Base-by-base conservation (phyloP, 1,284 basidiomycete genomes). In the Dichomitus squalens region DNA sequence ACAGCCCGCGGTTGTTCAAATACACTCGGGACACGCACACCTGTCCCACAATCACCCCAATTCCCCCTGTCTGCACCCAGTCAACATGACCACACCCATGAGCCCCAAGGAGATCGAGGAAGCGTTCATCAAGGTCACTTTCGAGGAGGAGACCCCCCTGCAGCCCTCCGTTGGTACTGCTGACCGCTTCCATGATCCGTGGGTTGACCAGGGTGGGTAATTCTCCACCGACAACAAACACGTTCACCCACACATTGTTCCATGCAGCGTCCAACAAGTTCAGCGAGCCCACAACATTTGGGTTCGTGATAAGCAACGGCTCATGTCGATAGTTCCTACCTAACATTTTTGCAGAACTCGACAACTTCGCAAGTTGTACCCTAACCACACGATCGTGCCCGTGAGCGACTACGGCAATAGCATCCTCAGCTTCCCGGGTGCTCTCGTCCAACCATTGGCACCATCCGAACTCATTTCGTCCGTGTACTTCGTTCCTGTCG, bases 301-400 rank as follows among this genome's bases (percentile, higher is more conserved):
- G 76, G 85, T 85, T 69, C 34, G 77, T 39, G 6, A 20, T 16
- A 29, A 7, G n/a, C 25, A 18, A 7, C 44, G 52, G 51, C 25
- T 25, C 31, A n/a, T n/a, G n/a, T 38, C 46, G 5, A 20, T 16
- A 29, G 38, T 48, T 36, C 20, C 7, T 41, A 44, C 21, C 41
- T 12, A 44, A 53, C 23, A 34, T 49, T 6, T 14, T 18, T 27
- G 27, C 56, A 86, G 86, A n/a, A 76, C 78, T 12, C 74, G 83
- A 55, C 70, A 76, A 25, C 73, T 90, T 43, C 80, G 78, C 43
- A 79, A 78, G 63, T 60, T 86, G 11, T 85, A 90, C 67, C 86
- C 88, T 3, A 77, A 81, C 5, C 78, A 88, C 64, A 83, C 85
- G 23, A 63, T 90, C 27, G 78, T 88, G 4, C 72, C 81, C 58